Conservation (phyloP, 306 rosid species). For the Glycine soja region DNA sequence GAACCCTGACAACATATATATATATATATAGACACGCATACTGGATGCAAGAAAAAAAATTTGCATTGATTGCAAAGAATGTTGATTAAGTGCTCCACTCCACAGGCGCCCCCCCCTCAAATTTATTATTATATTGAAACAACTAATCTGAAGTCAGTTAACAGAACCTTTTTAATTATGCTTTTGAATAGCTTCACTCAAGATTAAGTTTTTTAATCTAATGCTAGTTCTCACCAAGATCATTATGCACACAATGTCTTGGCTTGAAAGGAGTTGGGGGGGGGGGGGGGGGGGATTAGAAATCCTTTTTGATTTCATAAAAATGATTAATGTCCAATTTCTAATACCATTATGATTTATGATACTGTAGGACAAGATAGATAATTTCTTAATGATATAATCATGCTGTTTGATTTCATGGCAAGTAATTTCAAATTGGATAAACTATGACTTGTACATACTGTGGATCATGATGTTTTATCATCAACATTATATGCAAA, state of each 20-base stretch:
- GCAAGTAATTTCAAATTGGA: not conserved
- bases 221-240: too few species aligned
- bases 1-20: not conserved
- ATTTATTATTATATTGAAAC: too few species aligned
- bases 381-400: not conserved
- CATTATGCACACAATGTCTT: too few species aligned
- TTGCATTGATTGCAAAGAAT: not conserved
- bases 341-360: not conserved
- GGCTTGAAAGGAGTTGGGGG: too few species aligned
- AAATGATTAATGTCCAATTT: slow-evolving; percentile 2
- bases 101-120: too few species aligned
- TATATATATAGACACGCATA: too few species aligned
- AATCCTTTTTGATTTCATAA: too few species aligned
- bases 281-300: too few species aligned
- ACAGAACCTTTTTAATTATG: too few species aligned
- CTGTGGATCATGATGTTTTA: not conserved
- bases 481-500: slow-evolving; percentile 15
- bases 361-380: not conserved
- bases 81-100: not conserved
- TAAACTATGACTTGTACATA: not conserved
- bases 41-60: not conserved
- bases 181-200: too few species aligned
- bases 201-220: too few species aligned
- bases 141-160: too few species aligned
- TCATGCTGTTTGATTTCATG: not conserved